Conservation (phyloP, 2,329 filamentous ascomycete species). For the Rugonectria rugulosa region DNA sequence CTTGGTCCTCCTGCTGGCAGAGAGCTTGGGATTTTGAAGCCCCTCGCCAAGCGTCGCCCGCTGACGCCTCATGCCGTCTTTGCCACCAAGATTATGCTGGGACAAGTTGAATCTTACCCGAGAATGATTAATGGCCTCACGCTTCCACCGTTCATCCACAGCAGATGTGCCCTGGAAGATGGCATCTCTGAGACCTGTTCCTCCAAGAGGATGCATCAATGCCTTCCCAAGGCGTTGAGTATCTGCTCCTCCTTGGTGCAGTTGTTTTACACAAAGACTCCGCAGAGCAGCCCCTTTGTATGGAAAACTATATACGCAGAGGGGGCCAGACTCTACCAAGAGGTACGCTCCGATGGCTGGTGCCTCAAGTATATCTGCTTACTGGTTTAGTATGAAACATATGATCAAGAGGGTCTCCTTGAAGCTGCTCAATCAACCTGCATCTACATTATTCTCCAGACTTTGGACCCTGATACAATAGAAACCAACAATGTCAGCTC, state of each 20-base stretch:
- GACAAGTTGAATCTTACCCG: conserved; percentile 29
- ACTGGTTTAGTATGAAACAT: conserved; percentile 1
- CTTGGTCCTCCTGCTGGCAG: background rate
- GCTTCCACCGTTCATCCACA: conserved; percentile 32
- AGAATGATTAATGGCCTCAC: conserved; percentile 19
- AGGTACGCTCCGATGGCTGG: conserved; percentile 6
- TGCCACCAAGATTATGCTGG: conserved; percentile 22
- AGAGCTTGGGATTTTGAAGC: background rate
- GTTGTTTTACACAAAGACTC: conserved; percentile 24
- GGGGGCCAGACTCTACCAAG: conserved; percentile 6
- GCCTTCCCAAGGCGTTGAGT: conserved; percentile 21
- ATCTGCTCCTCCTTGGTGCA: conserved; percentile 26
- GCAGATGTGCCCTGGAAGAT: conserved; percentile 20
- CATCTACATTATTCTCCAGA: conserved; percentile 22
- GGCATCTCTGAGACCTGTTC: conserved; percentile 2
- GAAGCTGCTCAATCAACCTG: conserved; percentile 19
- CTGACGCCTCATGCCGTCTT: conserved; percentile 13
- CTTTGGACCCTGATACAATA: conserved; percentile 13
- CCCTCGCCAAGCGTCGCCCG: conserved; percentile 16
- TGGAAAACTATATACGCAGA: conserved; percentile 32
- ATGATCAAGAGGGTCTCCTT: background rate
- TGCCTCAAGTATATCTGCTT: too few relatives aligned
- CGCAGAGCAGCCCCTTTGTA: conserved; percentile 20
- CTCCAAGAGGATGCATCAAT: conserved; percentile 19
- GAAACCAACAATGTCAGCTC: conserved; percentile 15